A percentile compares a stretch with the other conserved stretches of the same genome.
Conservation (phyloP, 345 rosid species). For the Litchi chinensis region DNA sequence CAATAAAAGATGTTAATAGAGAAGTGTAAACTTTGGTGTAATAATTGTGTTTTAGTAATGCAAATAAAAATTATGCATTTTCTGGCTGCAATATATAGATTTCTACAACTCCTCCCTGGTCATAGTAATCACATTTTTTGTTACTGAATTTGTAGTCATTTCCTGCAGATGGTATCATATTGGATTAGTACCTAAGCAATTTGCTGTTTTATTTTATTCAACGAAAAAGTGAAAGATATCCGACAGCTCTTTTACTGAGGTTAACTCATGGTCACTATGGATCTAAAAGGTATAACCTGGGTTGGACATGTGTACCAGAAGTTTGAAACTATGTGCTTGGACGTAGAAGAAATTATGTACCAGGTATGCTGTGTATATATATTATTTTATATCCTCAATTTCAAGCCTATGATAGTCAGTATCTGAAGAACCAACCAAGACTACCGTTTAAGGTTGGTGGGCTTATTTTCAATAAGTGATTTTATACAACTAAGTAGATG, state of each 20-base stretch:
- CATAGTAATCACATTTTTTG: background rate
- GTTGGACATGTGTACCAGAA: conserved; percentile 74
- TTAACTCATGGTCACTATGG: conserved; percentile 44
- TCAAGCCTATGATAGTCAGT: background rate
- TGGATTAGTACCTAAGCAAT: background rate
- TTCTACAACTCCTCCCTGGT: background rate
- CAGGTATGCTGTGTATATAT: conserved; percentile 44
- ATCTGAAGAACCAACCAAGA: background rate
- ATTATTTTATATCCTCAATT: background rate
- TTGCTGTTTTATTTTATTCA: background rate
- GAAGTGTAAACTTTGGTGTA: background rate
- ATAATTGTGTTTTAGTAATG: background rate
- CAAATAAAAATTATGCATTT: background rate
- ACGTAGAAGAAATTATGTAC: conserved; percentile 84
- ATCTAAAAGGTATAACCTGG: conserved; percentile 69
- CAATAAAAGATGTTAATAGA: background rate
- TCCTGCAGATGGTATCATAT: conserved; percentile 14
- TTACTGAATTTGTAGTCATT: conserved; percentile 13
- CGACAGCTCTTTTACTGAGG: conserved; percentile 11
- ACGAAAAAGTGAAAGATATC: conserved; percentile 8
- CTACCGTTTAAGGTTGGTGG: background rate
- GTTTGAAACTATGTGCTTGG: conserved; percentile 90
- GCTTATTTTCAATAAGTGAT: background rate
- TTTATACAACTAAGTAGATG: background rate
- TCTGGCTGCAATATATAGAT: background rate